phyloP scores from a whole-genome alignment of 2,329 filamentous ascomycete genomes.

The Sporothrix pseudoabietina region DNA sequence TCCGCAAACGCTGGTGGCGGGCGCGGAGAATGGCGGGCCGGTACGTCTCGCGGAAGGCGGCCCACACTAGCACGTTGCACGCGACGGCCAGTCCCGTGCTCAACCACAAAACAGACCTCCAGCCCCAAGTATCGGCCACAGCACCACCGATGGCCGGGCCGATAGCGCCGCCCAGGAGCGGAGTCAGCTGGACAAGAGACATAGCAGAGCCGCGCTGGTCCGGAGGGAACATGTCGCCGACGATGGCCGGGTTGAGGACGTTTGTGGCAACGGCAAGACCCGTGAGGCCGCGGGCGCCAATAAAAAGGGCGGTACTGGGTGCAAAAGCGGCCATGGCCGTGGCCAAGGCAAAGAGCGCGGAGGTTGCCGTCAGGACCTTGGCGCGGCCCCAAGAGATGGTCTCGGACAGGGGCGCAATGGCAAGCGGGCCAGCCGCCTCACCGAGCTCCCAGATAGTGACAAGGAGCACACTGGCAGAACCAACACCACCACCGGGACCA shows the following conservation, averaged over 20 bases:
- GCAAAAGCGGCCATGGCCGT: conserved; percentile 48
- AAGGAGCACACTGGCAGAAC: conserved; percentile 58
- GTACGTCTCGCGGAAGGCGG: conserved; percentile 43
- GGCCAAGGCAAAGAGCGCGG: conserved; percentile 53
- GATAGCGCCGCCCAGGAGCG: conserved; percentile 41
- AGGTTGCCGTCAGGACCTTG: conserved; percentile 57
- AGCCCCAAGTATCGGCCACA: conserved; percentile 40
- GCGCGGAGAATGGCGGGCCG: conserved; percentile 51
- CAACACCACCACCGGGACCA: conserved; percentile 36
- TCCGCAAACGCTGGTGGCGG: conserved; percentile 43
- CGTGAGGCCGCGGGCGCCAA: conserved; percentile 68
- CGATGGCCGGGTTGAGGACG: conserved; percentile 64
- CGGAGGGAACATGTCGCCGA: conserved; percentile 64
- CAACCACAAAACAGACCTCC: conserved; percentile 43
- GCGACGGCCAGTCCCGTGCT: conserved; percentile 36
- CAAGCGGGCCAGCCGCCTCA: conserved; percentile 61
- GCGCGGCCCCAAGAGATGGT: conserved; percentile 55
- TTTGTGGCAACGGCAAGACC: conserved; percentile 65
- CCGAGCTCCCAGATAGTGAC: conserved; percentile 63
- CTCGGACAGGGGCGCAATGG: conserved; percentile 66
- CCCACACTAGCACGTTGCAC: conserved; percentile 36
- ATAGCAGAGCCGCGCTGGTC: conserved; percentile 57
- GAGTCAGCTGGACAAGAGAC: conserved; percentile 41
- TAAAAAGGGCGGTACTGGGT: conserved; percentile 57
- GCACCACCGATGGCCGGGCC: conserved; percentile 43